Percentiles rank a stretch among this genome's conserved stretches.
Evolutionary conservation across 495 filamentous ascomycete genomes (phyloP).

Genomic region (Lentithecium fluviatile): DNA sequence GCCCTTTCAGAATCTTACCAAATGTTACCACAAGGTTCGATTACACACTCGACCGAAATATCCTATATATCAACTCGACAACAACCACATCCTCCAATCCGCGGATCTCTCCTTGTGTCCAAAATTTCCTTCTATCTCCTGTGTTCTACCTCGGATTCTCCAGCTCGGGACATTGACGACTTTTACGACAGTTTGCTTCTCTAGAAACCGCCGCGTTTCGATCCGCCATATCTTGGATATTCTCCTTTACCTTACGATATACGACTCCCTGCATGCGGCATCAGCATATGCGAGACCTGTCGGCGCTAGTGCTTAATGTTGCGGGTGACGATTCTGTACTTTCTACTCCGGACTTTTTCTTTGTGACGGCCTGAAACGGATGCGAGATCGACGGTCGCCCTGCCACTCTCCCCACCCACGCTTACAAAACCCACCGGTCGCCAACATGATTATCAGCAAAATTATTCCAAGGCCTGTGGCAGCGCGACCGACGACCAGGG

Average conservation of each 20-base stretch:
- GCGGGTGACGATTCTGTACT: slow-evolving; percentile 38
- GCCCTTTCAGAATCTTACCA: slow-evolving; percentile 14
- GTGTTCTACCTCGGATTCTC: slow-evolving; percentile 30
- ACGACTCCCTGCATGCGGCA: slow-evolving; percentile 34
- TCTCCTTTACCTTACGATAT: slow-evolving; percentile 35
- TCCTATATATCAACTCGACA: neutral
- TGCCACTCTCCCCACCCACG: slow-evolving; percentile 18
- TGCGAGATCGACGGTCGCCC: slow-evolving; percentile 10
- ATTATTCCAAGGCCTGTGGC: slow-evolving; percentile 9
- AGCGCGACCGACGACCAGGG: slow-evolving; percentile 17
- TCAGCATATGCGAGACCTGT: slow-evolving; percentile 27
- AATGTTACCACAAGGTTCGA: slow-evolving; percentile 3
- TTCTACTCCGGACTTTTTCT: slow-evolving; percentile 31
- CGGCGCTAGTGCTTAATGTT: slow-evolving; percentile 24
- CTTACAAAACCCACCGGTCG: slow-evolving; percentile 1
- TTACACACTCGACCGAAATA: slow-evolving; percentile 4
- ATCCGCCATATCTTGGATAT: slow-evolving; percentile 16
- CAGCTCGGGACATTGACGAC: slow-evolving; percentile 31
- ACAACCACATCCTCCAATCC: slow-evolving; percentile 4
- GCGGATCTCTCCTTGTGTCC: slow-evolving; percentile 32
- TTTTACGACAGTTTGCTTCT: slow-evolving; percentile 32
- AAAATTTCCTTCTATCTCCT: slow-evolving; percentile 29
- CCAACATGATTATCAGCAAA: slow-evolving; percentile 13
- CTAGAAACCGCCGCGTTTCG: slow-evolving; percentile 8
- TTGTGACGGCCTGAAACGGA: slow-evolving; percentile 32